phyloP scores from a whole-genome alignment of 1,284 basidiomycete genomes.

The Sporisorium graminicola region DNA sequence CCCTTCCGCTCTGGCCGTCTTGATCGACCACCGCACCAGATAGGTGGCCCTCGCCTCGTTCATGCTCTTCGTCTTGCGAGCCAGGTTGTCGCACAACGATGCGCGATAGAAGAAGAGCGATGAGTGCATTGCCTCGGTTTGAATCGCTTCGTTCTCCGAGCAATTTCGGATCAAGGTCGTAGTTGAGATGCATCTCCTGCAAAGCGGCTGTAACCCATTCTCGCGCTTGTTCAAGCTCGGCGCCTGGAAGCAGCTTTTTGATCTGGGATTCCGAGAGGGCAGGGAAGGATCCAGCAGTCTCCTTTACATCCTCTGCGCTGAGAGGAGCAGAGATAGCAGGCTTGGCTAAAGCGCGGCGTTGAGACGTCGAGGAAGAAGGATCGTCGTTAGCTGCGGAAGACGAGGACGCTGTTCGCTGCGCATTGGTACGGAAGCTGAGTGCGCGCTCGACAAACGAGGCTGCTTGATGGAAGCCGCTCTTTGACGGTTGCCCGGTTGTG shows the following conservation, averaged over 20 bases:
- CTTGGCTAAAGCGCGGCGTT: neutral
- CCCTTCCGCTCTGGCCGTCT: neutral
- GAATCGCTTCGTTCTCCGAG: constrained; percentile 50
- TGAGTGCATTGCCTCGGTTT: constrained; percentile 47
- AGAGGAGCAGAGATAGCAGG: constrained; percentile 20
- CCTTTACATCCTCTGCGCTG: constrained; percentile 19
- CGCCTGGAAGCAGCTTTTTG: constrained; percentile 35
- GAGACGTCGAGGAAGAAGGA: neutral
- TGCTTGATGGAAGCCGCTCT: constrained; percentile 47
- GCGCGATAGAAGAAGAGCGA: constrained; percentile 48
- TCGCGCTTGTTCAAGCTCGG: constrained; percentile 19
- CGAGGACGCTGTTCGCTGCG: constrained; percentile 17
- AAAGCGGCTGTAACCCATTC: constrained; percentile 44
- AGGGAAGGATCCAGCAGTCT: constrained; percentile 32
- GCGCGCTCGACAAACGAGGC: constrained; percentile 48
- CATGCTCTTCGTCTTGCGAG: constrained; percentile 3
- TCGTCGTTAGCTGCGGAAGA: constrained; percentile 9
- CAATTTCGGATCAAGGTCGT: constrained; percentile 54
- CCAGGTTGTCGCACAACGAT: constrained; percentile 9
- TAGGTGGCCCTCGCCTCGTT: constrained; percentile 29
- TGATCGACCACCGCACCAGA: constrained; percentile 26
- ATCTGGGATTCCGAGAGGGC: constrained; percentile 31
- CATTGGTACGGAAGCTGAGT: constrained; percentile 38
- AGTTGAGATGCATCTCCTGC: constrained; percentile 62
- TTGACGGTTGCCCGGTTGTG: neutral